phyloP scores from a whole-genome alignment of 257 asterid species.

The Forsythia suspensa region DNA sequence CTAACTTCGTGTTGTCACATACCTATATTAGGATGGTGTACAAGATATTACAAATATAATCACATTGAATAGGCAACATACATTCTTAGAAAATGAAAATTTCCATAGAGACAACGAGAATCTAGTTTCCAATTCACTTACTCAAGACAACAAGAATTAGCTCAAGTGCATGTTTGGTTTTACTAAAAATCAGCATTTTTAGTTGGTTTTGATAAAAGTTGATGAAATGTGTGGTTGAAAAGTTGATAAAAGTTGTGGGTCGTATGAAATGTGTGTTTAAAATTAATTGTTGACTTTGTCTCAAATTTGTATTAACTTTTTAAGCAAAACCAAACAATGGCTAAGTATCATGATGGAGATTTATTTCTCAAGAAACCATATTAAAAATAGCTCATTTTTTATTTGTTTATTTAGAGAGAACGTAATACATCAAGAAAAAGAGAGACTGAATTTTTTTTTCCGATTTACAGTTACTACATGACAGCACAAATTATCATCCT shows the following conservation, averaged over 20 bases:
- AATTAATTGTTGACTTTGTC: too few relatives aligned
- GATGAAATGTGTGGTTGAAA: too few relatives aligned
- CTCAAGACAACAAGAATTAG: too few relatives aligned
- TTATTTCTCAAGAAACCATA: neutral
- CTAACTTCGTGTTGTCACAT: constrained; percentile 30
- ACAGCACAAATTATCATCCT: too few relatives aligned
- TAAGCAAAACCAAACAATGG: too few relatives aligned
- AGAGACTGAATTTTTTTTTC: too few relatives aligned
- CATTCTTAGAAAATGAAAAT: neutral
- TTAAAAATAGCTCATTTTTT: neutral
- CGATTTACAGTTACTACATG: neutral
- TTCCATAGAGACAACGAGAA: neutral
- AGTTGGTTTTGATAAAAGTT: too few relatives aligned
- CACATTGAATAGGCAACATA: neutral
- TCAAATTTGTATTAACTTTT: too few relatives aligned
- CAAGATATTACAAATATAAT: neutral
- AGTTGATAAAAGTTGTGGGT: too few relatives aligned
- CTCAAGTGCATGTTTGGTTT: neutral
- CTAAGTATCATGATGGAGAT: neutral
- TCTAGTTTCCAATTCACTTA: neutral
- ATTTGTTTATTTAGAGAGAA: neutral
- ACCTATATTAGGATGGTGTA: constrained; percentile 40
- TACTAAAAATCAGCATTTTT: too few relatives aligned
- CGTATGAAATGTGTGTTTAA: too few relatives aligned
- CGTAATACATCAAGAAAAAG: neutral